Conservation (phyloP, 352 stramenopile genomes). For the Thalassiosira livingstoniorum region DNA sequence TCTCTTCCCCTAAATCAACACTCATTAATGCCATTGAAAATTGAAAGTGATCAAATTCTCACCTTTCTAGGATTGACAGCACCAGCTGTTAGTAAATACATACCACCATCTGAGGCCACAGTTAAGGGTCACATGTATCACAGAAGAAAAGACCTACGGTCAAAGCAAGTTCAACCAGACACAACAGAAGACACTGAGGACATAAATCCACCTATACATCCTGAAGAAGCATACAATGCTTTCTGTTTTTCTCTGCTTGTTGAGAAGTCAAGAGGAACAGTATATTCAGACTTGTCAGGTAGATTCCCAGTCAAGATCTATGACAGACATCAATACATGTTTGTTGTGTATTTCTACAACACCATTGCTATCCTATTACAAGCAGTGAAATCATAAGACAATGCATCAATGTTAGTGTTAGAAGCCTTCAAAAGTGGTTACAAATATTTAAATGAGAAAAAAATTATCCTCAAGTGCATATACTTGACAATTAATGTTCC, state of each 20-base stretch:
- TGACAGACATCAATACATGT: slow-evolving; percentile 22
- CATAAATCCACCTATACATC: not conserved
- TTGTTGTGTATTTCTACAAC: slow-evolving; percentile 26
- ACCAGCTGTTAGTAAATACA: slow-evolving; percentile 27
- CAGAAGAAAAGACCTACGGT: slow-evolving; percentile 24
- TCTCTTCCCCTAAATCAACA: not conserved
- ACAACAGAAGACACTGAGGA: not conserved
- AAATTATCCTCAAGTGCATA: slow-evolving; percentile 42
- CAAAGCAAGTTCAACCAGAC: slow-evolving; percentile 36
- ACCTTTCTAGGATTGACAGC: slow-evolving; percentile 45
- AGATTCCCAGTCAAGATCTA: slow-evolving; percentile 29
- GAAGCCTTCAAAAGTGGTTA: slow-evolving; percentile 2
- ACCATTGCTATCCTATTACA: slow-evolving; percentile 26
- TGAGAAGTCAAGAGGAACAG: slow-evolving; percentile 6
- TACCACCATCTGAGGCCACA: slow-evolving; percentile 38
- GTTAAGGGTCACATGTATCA: slow-evolving; percentile 57
- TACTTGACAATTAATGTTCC: slow-evolving; percentile 59
- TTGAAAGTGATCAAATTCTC: slow-evolving; percentile 19
- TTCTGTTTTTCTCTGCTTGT: slow-evolving; percentile 23
- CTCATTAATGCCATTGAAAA: slow-evolving; percentile 20
- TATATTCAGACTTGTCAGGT: slow-evolving; percentile 34
- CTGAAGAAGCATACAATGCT: not conserved
- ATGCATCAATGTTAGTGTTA: not conserved
- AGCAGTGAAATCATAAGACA: slow-evolving; percentile 22
- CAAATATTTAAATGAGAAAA: slow-evolving; percentile 4